These are phyloP conservation scores for Hapsidospora chrysogenum DNA, from an alignment of 495 filamentous ascomycete species.

Conservation along the genomic window DNA sequence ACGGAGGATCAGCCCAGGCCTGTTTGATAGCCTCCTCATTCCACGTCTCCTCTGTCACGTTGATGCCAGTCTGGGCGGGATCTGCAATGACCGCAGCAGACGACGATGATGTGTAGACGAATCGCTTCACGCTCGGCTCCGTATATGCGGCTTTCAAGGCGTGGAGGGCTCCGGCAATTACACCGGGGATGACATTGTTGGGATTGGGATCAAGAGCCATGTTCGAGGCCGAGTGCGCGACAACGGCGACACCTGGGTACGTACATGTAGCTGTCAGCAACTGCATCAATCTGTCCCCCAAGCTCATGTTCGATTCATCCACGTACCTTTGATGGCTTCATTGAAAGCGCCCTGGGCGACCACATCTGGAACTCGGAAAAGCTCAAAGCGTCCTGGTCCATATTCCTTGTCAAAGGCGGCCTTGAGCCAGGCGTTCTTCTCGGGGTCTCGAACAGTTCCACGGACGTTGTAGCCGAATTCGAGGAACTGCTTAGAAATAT, in stretches of 20 bases:
- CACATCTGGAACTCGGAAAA: not conserved
- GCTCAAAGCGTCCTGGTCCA: not conserved
- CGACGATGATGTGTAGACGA: not conserved
- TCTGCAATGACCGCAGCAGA: not conserved
- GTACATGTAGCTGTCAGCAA: no score
- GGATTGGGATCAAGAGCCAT: not conserved
- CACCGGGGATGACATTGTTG: not conserved
- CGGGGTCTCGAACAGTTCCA: conserved; percentile 28
- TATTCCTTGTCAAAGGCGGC: not conserved
- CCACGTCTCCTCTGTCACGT: not conserved
- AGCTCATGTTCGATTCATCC: no score
- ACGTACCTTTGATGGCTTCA: no score
- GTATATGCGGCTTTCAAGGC: not conserved
- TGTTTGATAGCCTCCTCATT: not conserved
- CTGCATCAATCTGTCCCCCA: no score
- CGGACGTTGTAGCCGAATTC: conserved; percentile 25
- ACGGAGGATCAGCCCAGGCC: no score
- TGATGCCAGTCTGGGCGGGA: not conserved
- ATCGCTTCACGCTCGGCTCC: not conserved
- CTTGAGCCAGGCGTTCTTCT: not conserved
- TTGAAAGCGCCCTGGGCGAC: not conserved
- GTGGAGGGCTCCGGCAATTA: not conserved
- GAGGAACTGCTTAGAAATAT: conserved; percentile 27
- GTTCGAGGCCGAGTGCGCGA: no score
- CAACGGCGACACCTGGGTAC: no score